Conservation (phyloP, 2,329 filamentous ascomycete genomes). For the Zopfia rhizophila region DNA sequence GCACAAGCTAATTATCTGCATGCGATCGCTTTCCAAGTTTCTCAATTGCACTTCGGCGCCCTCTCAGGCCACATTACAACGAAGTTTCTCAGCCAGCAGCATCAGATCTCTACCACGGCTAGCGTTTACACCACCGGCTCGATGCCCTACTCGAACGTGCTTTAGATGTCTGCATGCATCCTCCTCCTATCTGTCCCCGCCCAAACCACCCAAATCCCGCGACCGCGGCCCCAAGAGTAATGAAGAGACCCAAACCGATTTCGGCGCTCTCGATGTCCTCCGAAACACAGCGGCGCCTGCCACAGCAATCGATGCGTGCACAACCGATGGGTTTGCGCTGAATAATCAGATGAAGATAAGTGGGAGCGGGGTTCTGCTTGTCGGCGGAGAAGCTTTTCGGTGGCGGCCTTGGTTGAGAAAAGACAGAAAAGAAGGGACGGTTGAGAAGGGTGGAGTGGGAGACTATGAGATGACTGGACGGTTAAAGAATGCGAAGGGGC, state of each 20-base stretch:
- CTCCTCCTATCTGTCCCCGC: constrained; percentile 26
- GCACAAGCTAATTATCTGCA: constrained; percentile 22
- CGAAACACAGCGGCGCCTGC: constrained; percentile 78
- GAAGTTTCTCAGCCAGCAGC: neutral
- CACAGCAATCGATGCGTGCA: constrained; percentile 84
- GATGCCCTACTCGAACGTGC: constrained; percentile 5
- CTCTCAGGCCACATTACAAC: too few relatives aligned
- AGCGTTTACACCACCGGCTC: constrained; percentile 4
- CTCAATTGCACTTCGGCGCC: constrained; percentile 5
- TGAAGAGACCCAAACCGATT: constrained; percentile 76
- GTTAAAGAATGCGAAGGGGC: constrained; percentile 79
- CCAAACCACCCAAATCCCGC: constrained; percentile 56
- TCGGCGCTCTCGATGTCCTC: constrained; percentile 81
- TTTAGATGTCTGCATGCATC: constrained; percentile 36
- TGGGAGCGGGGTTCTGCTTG: constrained; percentile 77
- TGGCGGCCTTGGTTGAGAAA: constrained; percentile 83
- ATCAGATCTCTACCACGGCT: neutral
- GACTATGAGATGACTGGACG: constrained; percentile 50
- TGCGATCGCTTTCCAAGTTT: constrained; percentile 19
- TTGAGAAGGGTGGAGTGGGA: constrained; percentile 48
- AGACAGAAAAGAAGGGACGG: constrained; percentile 46
- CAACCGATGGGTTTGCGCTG: constrained; percentile 84
- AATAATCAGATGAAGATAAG: constrained; percentile 80
- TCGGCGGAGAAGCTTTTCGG: constrained; percentile 86
- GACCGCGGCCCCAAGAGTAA: constrained; percentile 70